A percentile compares a stretch with the other conserved stretches of the same genome.
These are phyloP conservation scores for Suillus ampliporus DNA, from an alignment of 768 basidiomycete genomes.

Conservation along the genomic window DNA sequence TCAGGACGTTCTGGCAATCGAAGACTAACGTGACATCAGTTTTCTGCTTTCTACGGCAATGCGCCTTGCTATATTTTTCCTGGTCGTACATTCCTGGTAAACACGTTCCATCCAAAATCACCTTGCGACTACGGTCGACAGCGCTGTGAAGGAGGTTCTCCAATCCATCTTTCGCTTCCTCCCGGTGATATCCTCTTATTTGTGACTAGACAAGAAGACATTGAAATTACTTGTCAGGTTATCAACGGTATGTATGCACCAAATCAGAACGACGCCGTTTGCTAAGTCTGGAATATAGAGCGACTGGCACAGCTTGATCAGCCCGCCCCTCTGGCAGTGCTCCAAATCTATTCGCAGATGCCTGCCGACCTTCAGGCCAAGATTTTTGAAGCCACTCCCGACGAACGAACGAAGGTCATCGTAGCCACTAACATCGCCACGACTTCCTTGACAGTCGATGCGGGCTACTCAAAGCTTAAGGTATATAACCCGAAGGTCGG, in stretches of 20 bases:
- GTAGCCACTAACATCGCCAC: conserved; percentile 99
- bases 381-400: conserved; percentile 92
- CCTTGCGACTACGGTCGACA: conserved; percentile 98
- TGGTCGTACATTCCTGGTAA: conserved; percentile 96
- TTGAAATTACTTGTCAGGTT: conserved; percentile 96
- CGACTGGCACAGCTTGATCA: conserved; percentile 92
- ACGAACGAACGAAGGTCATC: conserved; percentile 92
- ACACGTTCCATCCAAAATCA: conserved; percentile 94
- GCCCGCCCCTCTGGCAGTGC: conserved; percentile 79
- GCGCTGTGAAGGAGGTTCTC: conserved; percentile 96
- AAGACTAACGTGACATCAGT: conserved; percentile 51
- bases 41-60: conserved; percentile 94
- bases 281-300: conserved; percentile 69
- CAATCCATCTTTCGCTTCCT: conserved; percentile 95
- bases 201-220: conserved; percentile 99
- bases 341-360: conserved; percentile 99
- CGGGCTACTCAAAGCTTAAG: conserved; percentile 96
- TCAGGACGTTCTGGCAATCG: conserved; percentile 3
- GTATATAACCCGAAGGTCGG: conserved; percentile 99
- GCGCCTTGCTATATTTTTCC: conserved; percentile 95
- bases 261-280: background rate
- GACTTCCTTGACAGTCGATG: conserved; percentile 96
- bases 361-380: conserved; percentile 98
- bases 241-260: conserved; percentile 68
- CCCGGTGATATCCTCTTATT: conserved; percentile 96